Evolutionary conservation across 345 rosid species (phyloP).

Genomic region (Syzygium oleosum): DNA sequence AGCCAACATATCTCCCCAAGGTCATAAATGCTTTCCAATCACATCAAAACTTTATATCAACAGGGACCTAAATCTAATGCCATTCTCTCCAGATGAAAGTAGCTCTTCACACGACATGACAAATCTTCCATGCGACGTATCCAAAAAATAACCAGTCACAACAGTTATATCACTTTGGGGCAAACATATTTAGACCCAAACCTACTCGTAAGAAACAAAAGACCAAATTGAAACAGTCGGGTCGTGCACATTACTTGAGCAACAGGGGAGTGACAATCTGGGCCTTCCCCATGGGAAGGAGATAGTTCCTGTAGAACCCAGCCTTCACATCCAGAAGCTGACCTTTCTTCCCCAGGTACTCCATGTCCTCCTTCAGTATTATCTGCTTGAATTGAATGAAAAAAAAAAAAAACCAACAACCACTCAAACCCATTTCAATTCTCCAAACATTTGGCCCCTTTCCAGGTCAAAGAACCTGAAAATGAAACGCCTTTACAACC

Average conservation of each 20-base stretch:
- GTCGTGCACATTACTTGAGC: constrained; percentile 50
- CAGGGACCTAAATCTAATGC: background rate
- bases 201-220: background rate
- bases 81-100: background rate
- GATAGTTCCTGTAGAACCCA: constrained; percentile 85
- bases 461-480: background rate
- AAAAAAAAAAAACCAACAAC: background rate
- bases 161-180: background rate
- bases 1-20: background rate
- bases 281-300: constrained; percentile 74
- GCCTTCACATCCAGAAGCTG: constrained; percentile 74
- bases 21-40: background rate
- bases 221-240: background rate
- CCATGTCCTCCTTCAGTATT: constrained; percentile 81
- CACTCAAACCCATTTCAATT: background rate
- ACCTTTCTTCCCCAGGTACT: constrained; percentile 65
- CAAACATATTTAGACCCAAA: background rate
- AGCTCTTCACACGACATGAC: background rate
- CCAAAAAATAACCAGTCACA: background rate
- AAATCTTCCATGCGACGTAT: background rate
- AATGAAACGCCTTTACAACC: background rate
- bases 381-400: constrained; percentile 30
- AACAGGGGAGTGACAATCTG: constrained; percentile 70
- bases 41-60: background rate
- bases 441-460: background rate